Conservation (phyloP, 176 grass and related monocot genomes). For the Paspalum notatum region DNA sequence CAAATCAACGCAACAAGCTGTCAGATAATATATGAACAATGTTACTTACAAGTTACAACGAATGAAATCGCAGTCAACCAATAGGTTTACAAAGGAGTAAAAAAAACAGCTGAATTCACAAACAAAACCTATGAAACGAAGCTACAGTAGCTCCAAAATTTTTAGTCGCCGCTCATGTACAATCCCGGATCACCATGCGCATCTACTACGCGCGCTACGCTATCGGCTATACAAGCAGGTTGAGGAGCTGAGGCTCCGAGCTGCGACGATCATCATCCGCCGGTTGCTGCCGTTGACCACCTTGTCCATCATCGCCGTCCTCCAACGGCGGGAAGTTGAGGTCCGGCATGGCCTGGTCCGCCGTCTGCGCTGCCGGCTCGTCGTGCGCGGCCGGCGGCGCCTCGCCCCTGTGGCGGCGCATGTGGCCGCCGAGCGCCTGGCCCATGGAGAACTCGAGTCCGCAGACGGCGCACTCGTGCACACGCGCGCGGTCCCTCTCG, state of each 20-base stretch:
- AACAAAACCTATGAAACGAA: background rate
- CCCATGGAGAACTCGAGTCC: slow-evolving; percentile 79
- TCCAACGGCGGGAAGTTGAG: slow-evolving; percentile 57
- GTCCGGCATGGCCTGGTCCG: slow-evolving; percentile 44
- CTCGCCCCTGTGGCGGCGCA: slow-evolving; percentile 64
- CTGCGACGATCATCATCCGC: background rate
- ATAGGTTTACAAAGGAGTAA: background rate
- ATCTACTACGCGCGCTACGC: background rate
- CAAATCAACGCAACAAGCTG: background rate
- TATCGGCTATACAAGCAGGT: slow-evolving; percentile 54
- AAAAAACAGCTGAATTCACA: background rate
- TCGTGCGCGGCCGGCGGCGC: background rate
- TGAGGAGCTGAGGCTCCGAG: slow-evolving; percentile 32
- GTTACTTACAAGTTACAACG: background rate
- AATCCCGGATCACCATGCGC: background rate
- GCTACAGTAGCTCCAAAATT: background rate
- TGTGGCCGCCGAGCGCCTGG: slow-evolving; percentile 80
- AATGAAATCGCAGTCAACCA: background rate
- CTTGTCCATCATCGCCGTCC: background rate
- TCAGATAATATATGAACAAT: background rate
- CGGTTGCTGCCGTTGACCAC: background rate
- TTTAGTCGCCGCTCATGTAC: background rate
- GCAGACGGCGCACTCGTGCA: slow-evolving; percentile 76
- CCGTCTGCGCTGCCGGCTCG: background rate
- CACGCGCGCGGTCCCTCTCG: slow-evolving; percentile 34